phyloP scores from a whole-genome alignment of 345 rosid genomes.

The Linum lewisii region DNA sequence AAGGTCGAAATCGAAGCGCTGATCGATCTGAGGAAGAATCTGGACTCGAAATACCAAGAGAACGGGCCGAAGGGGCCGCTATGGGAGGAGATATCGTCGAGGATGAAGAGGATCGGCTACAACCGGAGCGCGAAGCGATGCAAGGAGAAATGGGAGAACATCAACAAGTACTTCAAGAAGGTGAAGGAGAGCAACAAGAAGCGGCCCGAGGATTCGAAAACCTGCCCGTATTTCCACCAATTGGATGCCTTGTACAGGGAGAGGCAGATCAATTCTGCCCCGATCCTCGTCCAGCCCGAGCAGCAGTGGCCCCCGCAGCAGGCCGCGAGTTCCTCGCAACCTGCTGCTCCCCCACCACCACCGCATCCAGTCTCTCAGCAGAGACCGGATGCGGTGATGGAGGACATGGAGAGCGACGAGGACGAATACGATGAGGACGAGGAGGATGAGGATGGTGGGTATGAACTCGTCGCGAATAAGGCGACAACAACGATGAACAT shows the following conservation, averaged over 20 bases:
- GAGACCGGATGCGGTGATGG: conserved; percentile 24
- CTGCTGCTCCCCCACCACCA: conserved; percentile 11
- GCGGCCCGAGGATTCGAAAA: conserved; percentile 18
- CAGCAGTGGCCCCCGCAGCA: conserved; percentile 16
- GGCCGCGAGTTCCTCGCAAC: background rate
- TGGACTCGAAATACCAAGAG: conserved; percentile 16
- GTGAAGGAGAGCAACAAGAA: conserved; percentile 17
- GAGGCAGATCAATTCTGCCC: conserved; percentile 4
- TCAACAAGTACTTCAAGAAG: conserved; percentile 22
- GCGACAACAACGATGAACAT: no score
- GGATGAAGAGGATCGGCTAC: conserved; percentile 15
- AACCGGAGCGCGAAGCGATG: conserved; percentile 16
- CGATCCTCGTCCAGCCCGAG: conserved; percentile 14
- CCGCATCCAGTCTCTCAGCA: conserved; percentile 8
- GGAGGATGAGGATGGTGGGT: conserved; percentile 1
- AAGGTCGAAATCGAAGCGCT: conserved; percentile 20
- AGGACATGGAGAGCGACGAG: conserved; percentile 18
- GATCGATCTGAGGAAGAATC: conserved; percentile 13
- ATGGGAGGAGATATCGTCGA: conserved; percentile 19
- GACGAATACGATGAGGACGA: conserved; percentile 12
- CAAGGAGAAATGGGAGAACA: conserved; percentile 23
- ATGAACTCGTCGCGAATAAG: no score
- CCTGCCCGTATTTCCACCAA: conserved; percentile 21
- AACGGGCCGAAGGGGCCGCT: conserved; percentile 16
- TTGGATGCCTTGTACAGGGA: conserved; percentile 13